Evolutionary conservation across 192 early-diverging fungal species (phyloP), one percentile per base, ranked within the genome.

Genomic region (Backusella circina): DNA sequence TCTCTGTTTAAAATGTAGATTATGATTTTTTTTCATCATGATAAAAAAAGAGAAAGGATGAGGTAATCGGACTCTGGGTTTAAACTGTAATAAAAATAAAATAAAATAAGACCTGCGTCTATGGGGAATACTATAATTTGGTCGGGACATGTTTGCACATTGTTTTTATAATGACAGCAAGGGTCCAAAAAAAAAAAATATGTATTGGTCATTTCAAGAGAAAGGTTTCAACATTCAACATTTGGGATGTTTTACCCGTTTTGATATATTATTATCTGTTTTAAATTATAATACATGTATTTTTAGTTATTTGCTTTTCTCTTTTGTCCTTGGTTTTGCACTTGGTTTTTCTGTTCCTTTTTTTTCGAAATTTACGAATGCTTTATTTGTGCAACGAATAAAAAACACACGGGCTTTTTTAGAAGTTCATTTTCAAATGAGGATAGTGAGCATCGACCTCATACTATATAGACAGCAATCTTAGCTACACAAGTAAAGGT

Each of bases 351-450:
- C n/a, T 51, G 21, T 21, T 21, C 1, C 21, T 6, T 51, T 6
- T 51, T 51, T 1, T 50, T n/a, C n/a, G 44, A 47, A 41, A 47
- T 7, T 47, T 47, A 18, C 7, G 54, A 61, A 28, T 61, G 23
- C 54, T 61, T 61, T 61, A 61, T 61, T 61, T 61, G 54, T 61
- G 54, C 21, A 61, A 61, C 54, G 21, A 61, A 28, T 57, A 57
- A 61, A 61, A 61, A 61, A 61, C 54, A 61, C 54, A 61, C 54
- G 54, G 54, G 54, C 54, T 18, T 61, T 61, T 61, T 61, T 28
- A 28, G 3, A 12, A 61, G 10, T 28, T 23, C 10, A 61, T 61
- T 61, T 61, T 61, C 51, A 57, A 57, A 26, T 23, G 51, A 57
- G 51, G 51, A 57, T 57, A 57, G 9, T 26, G 21, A 57, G 21